Conservation (phyloP, 2,329 filamentous ascomycete genomes). For the Acrocalymma vagum region DNA sequence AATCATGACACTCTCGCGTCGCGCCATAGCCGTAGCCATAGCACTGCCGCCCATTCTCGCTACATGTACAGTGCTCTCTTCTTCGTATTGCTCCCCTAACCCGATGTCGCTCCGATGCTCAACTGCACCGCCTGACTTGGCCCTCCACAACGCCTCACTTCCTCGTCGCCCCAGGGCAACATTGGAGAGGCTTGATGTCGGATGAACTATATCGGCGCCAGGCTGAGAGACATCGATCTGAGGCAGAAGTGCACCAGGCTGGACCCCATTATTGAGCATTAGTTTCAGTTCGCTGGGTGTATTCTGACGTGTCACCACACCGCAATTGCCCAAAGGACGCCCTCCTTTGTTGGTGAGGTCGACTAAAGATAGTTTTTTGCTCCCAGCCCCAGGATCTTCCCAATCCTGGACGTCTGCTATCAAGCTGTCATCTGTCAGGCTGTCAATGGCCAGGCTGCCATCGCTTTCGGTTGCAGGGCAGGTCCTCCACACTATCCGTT, state of each 20-base stretch:
- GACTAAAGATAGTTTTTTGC: slow-evolving; percentile 70
- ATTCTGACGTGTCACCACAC: slow-evolving; percentile 36
- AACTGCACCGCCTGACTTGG: slow-evolving; percentile 26
- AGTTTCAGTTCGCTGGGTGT: slow-evolving; percentile 18
- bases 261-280: slow-evolving; percentile 19
- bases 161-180: slow-evolving; percentile 22
- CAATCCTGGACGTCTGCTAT: slow-evolving; percentile 59
- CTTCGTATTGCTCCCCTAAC: slow-evolving; percentile 25
- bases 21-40: slow-evolving; percentile 38
- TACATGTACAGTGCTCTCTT: slow-evolving; percentile 15
- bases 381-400: slow-evolving; percentile 66
- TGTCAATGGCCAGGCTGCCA: background rate
- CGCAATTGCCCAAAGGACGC: slow-evolving; percentile 39
- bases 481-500: slow-evolving; percentile 69
- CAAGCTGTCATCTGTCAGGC: slow-evolving; percentile 50
- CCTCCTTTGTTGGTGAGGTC: slow-evolving; percentile 63
- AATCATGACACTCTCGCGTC: slow-evolving; percentile 77
- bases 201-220: slow-evolving; percentile 26
- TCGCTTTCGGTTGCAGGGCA: slow-evolving; percentile 33
- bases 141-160: slow-evolving; percentile 30
- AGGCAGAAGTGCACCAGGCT: slow-evolving; percentile 19
- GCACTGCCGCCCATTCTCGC: slow-evolving; percentile 13
- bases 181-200: slow-evolving; percentile 28
- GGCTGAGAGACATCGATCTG: slow-evolving; percentile 23
- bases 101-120: slow-evolving; percentile 29